A percentile compares a stretch with the other conserved stretches of the same genome.
phyloP scores from a whole-genome alignment of 345 rosid genomes.

The Arabidopsis thaliana region TAIR10.1 NC_003076.8:3069001-3069500 shows the following conservation, averaged over 20 bases:
- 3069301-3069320: conserved; percentile 89
- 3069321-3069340: conserved; percentile 94
- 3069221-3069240: conserved; percentile 87
- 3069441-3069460: conserved; percentile 96
- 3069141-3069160: conserved; percentile 14
- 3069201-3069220: conserved; percentile 65
- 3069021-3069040: conserved; percentile 40
- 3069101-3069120: conserved; percentile 20
- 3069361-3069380: neutral
- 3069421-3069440: conserved; percentile 99
- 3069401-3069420: conserved; percentile 28
- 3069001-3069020: conserved; percentile 28
- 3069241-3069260: conserved; percentile 83
- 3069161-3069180: conserved; percentile 1
- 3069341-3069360: conserved; percentile 29
- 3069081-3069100: conserved; percentile 69
- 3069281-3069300: conserved; percentile 73
- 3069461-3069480: conserved; percentile 80
- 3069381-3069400: conserved; percentile 5
- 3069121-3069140: conserved; percentile 31
- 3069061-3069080: conserved; percentile 89
- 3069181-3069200: conserved; percentile 14
- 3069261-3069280: conserved; percentile 97
- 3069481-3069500: conserved; percentile 63
- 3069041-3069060: conserved; percentile 97